Evolutionary conservation across 768 basidiomycete genomes (phyloP).

Genomic region (Xerocomellus dryophilus): DNA sequence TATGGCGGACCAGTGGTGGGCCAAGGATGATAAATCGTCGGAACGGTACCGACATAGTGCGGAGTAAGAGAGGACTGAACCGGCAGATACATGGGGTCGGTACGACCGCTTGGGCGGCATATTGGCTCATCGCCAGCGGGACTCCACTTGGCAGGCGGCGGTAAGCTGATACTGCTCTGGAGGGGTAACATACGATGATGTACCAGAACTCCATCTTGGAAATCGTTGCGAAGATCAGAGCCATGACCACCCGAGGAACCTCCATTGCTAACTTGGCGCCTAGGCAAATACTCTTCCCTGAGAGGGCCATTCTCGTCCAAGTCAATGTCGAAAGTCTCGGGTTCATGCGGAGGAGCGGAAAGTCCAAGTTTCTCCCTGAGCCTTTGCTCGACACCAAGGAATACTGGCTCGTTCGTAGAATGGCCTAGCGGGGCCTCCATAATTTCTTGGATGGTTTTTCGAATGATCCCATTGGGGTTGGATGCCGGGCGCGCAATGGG

Average conservation of each 20-base stretch:
- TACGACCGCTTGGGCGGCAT: conserved; percentile 49
- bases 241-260: conserved; percentile 2
- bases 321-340: conserved; percentile 66
- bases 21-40: conserved; percentile 32
- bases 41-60: conserved; percentile 33
- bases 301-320: conserved; percentile 82
- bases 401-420: conserved; percentile 52
- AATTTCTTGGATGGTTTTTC: conserved; percentile 68
- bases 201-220: not conserved
- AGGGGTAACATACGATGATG: conserved; percentile 9
- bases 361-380: conserved; percentile 50
- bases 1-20: conserved; percentile 13
- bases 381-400: conserved; percentile 68
- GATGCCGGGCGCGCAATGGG: conserved; percentile 76
- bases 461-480: conserved; percentile 67
- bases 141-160: conserved; percentile 80
- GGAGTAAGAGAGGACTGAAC: conserved; percentile 50
- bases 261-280: conserved; percentile 44
- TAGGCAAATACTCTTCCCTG: conserved; percentile 76
- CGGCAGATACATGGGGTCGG: conserved; percentile 60
- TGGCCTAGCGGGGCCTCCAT: conserved; percentile 45
- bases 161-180: conserved; percentile 40
- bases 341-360: conserved; percentile 37
- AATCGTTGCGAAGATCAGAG: conserved; percentile 1
- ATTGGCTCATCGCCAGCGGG: conserved; percentile 78